Conservation (phyloP, 352 stramenopile genomes). For the Globisporangium ultimum region DNA sequence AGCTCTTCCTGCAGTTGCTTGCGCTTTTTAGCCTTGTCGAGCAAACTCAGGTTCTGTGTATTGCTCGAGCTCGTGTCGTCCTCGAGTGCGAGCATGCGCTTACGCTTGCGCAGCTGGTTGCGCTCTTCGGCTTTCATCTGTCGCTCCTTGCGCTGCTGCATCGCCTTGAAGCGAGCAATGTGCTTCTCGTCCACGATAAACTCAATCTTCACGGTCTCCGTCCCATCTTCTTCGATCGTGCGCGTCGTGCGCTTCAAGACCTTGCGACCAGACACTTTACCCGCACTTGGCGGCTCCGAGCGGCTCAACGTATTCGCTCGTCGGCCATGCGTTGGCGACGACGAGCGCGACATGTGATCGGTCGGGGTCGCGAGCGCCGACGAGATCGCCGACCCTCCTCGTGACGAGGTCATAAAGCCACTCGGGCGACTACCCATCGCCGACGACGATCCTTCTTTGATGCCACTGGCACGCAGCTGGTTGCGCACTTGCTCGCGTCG, state of each 20-base stretch:
- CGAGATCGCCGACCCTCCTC: slow-evolving; percentile 50
- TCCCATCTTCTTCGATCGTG: slow-evolving; percentile 78
- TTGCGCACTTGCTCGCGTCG: slow-evolving; percentile 58
- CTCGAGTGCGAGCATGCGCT: slow-evolving; percentile 71
- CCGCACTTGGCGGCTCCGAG: slow-evolving; percentile 23
- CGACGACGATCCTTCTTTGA: slow-evolving; percentile 43
- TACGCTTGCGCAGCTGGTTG: slow-evolving; percentile 74
- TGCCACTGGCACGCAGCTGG: slow-evolving; percentile 71
- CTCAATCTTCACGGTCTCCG: slow-evolving; percentile 70
- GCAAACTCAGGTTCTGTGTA: slow-evolving; percentile 34
- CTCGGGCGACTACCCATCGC: slow-evolving; percentile 24
- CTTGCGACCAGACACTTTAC: slow-evolving; percentile 42
- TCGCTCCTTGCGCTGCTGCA: slow-evolving; percentile 72
- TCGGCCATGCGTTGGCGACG: slow-evolving; percentile 51
- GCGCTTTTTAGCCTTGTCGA: slow-evolving; percentile 76
- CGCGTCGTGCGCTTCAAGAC: slow-evolving; percentile 74
- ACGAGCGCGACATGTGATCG: slow-evolving; percentile 59
- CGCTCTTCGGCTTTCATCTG: slow-evolving; percentile 68
- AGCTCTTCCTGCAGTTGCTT: slow-evolving; percentile 84
- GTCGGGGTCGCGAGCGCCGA: slow-evolving; percentile 66
- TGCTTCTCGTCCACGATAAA: slow-evolving; percentile 78
- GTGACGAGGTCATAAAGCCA: slow-evolving; percentile 31
- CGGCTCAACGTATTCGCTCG: neutral
- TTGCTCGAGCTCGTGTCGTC: slow-evolving; percentile 25
- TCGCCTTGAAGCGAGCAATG: slow-evolving; percentile 68